phyloP scores from a whole-genome alignment of 2,329 filamentous ascomycete species.

The Clarireedia paspali region DNA sequence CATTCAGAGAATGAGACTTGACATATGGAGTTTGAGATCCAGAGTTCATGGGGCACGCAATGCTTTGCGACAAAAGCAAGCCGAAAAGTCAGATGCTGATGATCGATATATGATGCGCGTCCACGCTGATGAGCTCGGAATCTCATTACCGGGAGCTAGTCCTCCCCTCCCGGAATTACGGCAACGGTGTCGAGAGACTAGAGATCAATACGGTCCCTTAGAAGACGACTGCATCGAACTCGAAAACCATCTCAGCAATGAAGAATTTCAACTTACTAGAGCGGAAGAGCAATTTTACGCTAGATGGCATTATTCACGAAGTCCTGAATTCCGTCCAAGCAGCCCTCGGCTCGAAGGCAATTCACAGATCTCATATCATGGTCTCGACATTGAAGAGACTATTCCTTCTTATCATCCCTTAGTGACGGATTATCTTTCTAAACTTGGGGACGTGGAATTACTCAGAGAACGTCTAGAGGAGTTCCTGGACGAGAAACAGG shows the following conservation, averaged over 20 bases:
- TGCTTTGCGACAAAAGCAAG: slow-evolving; percentile 3
- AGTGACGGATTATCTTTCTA: slow-evolving; percentile 12
- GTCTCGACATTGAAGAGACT: neutral
- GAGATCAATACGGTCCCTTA: slow-evolving; percentile 19
- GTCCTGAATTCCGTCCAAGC: neutral
- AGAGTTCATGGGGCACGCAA: no score
- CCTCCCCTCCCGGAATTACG: neutral
- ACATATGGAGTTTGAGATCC: no score
- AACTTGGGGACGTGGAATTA: slow-evolving; percentile 16
- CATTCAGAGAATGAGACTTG: no score
- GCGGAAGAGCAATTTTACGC: slow-evolving; percentile 12
- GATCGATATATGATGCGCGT: slow-evolving; percentile 8
- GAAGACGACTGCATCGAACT: slow-evolving; percentile 18
- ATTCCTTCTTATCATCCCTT: slow-evolving; percentile 12
- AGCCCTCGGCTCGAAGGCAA: neutral
- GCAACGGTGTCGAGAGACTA: slow-evolving; percentile 7
- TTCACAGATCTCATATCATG: neutral
- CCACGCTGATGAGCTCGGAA: neutral
- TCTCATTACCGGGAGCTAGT: neutral
- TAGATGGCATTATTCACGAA: neutral
- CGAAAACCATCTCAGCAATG: slow-evolving; percentile 13
- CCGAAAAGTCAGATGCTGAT: slow-evolving; percentile 7
- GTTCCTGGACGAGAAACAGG: slow-evolving; percentile 9
- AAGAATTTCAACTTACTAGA: slow-evolving; percentile 12
- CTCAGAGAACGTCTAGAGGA: slow-evolving; percentile 16